Conservation (phyloP, 106 monocot genomes). For the Dendrobium officinale region DNA sequence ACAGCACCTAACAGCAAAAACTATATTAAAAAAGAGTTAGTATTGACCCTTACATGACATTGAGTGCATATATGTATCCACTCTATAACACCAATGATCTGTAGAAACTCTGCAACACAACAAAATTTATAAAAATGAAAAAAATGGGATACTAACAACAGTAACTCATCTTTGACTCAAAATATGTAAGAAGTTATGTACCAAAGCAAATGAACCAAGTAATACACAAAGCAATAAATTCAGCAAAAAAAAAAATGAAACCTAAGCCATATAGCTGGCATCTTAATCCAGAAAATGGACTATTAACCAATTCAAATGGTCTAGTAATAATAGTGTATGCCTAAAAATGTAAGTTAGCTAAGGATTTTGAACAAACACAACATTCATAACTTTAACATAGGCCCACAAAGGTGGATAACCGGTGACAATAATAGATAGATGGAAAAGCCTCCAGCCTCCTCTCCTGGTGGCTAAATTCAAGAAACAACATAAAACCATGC, state of each 20-base stretch:
- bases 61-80: not conserved
- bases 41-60: not conserved
- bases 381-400: not conserved
- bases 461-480: not conserved
- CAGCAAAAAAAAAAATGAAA: not conserved
- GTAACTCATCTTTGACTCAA: not conserved
- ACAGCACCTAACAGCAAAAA: constrained; percentile 90
- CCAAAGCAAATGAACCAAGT: not conserved
- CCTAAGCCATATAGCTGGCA: not conserved
- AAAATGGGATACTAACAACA: not conserved
- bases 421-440: not conserved
- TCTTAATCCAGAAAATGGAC: not conserved
- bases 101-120: not conserved
- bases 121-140: not conserved
- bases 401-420: not conserved
- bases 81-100: not conserved
- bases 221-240: not conserved
- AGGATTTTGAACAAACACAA: not conserved
- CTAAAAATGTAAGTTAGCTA: not conserved
- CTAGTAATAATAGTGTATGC: not conserved
- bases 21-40: constrained; percentile 42
- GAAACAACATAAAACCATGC: not conserved
- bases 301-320: not conserved
- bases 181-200: not conserved
- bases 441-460: not conserved